Evolutionary conservation across 2,329 filamentous ascomycete genomes (phyloP).

Genomic region (Pleurostoma richardsiae): DNA sequence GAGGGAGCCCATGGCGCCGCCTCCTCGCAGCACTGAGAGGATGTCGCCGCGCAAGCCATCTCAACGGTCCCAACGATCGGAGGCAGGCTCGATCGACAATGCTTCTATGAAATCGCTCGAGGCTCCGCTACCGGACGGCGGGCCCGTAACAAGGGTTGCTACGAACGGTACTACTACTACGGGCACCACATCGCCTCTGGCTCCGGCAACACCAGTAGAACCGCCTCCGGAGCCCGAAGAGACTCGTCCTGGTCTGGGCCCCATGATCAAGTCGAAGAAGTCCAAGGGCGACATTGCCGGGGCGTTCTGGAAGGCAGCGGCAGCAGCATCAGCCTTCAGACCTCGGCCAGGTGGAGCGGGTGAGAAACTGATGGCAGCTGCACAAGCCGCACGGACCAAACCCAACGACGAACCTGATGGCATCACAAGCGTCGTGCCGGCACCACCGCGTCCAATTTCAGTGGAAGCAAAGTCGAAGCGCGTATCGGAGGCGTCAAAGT

Average conservation of each 20-base stretch:
- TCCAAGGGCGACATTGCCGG: slow-evolving; percentile 70
- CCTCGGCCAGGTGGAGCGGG: slow-evolving; percentile 83
- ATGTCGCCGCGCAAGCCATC: slow-evolving; percentile 40
- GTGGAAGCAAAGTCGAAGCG: slow-evolving; percentile 27
- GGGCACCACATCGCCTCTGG: slow-evolving; percentile 11
- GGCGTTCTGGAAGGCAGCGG: slow-evolving; percentile 75
- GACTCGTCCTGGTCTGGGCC: slow-evolving; percentile 70
- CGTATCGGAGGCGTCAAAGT: slow-evolving; percentile 23
- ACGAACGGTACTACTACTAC: slow-evolving; percentile 3
- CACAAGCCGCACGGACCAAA: slow-evolving; percentile 54
- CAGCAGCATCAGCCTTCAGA: slow-evolving; percentile 69
- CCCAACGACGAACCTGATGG: slow-evolving; percentile 73
- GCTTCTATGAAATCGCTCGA: slow-evolving; percentile 16
- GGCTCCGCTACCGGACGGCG: slow-evolving; percentile 1
- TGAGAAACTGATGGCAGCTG: slow-evolving; percentile 55
- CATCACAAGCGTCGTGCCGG: slow-evolving; percentile 82
- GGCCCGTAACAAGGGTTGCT: neutral
- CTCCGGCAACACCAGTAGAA: slow-evolving; percentile 14
- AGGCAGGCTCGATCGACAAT: slow-evolving; percentile 25
- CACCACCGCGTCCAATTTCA: slow-evolving; percentile 52
- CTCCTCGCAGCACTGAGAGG: slow-evolving; percentile 47
- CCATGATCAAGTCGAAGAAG: slow-evolving; percentile 82
- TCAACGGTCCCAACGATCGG: slow-evolving; percentile 20
- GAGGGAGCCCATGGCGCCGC: slow-evolving; percentile 20
- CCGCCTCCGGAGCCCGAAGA: slow-evolving; percentile 29